phyloP scores from a whole-genome alignment of 2,329 filamentous ascomycete species.

The Colletotrichum euphorbiae region DNA sequence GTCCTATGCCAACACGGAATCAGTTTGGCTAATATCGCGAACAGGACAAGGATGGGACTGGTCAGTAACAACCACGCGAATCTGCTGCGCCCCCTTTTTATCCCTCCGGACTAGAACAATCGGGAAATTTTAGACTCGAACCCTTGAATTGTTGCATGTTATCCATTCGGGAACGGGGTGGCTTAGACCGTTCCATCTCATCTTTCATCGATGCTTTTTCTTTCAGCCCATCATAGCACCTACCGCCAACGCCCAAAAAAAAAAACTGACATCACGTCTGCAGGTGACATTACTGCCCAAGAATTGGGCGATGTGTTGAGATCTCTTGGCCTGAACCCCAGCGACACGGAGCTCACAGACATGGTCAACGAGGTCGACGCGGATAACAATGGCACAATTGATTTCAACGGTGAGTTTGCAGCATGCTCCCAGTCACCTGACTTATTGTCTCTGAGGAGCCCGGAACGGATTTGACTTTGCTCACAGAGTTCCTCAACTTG shows the following conservation, averaged over 20 bases:
- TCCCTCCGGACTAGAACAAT: background rate
- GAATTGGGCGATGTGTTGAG: conserved; percentile 92
- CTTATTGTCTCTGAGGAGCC: background rate
- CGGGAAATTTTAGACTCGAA: conserved; percentile 21
- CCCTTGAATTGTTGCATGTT: conserved; percentile 1
- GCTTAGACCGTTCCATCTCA: conserved; percentile 36
- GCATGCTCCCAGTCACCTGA: background rate
- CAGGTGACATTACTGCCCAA: conserved; percentile 92
- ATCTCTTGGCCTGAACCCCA: conserved; percentile 89
- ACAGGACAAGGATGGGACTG: conserved; percentile 91
- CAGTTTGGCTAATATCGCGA: conserved; percentile 47
- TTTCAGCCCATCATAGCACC: conserved; percentile 22
- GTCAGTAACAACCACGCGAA: conserved; percentile 64
- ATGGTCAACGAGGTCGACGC: conserved; percentile 96
- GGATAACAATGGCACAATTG: conserved; percentile 92
- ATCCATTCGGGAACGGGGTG: conserved; percentile 7
- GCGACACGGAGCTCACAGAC: conserved; percentile 89
- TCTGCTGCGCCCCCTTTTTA: conserved; percentile 10
- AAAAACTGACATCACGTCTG: conserved; percentile 44
- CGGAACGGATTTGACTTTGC: background rate
- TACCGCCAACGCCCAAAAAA: background rate
- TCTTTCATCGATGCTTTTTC: conserved; percentile 10
- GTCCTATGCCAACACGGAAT: background rate
- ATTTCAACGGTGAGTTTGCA: conserved; percentile 79
- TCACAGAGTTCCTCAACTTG: conserved; percentile 86